Base-by-base conservation (phyloP, 2,329 filamentous ascomycete genomes). In the Neonectria punicea region DNA sequence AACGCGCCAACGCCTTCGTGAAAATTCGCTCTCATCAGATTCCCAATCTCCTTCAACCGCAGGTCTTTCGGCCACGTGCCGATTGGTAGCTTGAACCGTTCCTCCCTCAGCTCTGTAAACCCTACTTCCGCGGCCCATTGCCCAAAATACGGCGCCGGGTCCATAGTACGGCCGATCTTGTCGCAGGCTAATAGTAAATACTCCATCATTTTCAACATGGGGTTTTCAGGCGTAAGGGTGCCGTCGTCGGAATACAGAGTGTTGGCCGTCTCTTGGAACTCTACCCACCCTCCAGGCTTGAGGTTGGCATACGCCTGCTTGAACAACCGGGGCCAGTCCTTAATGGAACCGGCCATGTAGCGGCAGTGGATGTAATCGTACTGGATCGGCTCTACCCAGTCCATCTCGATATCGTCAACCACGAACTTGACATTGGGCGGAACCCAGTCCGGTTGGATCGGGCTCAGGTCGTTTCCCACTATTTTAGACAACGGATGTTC, bases 361-460 rank as follows among this genome's bases (percentile, higher is more conserved):
- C 78, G 73, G 20, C 77, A 75, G 53, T 81, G 77, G 11, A 81
- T 78, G 39, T 71, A 80, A 43, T 78, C 76, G 46, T 77, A 78
- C 13, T 70, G 60, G 2, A 65, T 50, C 0, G 67, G 54, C 32
- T 76, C 68, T 2, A 55, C 60, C 89, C 88, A 90, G 1, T 85
- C 80, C 36, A 85, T 80, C 70, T 89, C 86, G 18, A 84, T 81
- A 69, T 90, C 87, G 70, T 90, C 87, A 8, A 90, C 81, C 39
- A 88, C 74, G 71, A 89, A 90, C 6, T 80, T 81, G 59, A 88
- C 81, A 67, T 89, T 90, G 3, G 85, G 83, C 2, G 87, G 88
- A 1, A 89, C 82, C 77, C 79, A 81, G 10, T 76, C 74, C 3
- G 81, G 81, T 65, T 84, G 81, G 13, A 84, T 84, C 0, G 82